Base-by-base conservation (phyloP, 768 basidiomycete genomes). In the Hygrophorus pudorinus region DNA sequence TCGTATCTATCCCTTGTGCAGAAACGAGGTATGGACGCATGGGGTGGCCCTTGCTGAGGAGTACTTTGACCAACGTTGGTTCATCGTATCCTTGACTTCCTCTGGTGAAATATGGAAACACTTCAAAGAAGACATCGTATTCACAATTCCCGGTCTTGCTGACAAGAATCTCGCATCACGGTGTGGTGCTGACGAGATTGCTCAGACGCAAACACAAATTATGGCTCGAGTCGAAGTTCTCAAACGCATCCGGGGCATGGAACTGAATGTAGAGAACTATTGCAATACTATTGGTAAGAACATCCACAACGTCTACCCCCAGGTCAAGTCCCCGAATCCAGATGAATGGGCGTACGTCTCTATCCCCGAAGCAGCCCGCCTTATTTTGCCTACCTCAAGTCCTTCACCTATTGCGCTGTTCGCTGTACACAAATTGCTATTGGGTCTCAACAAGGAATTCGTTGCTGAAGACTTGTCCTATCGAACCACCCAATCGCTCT, bases 201-300 rank as follows among this genome's bases (percentile, higher is more conserved):
- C 72, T 0, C 34, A 40, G 6, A 64, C 57, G 21, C 53, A 54
- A 12, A 50, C 51, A 4, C 62, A 82, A 47, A 58, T 72, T 38
- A 61, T 65, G 20, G 86, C 88, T 2, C 72, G 90, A 2, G 68
- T 86, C 3, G 68, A 76, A 42, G 71, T 82, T 14, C 67, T 87
- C 18, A 75, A 70, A 52, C 66, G 63, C n/a, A 53, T 90, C 16
- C 74, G 79, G 14, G 59, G 66, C 4, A 55, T 86, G 17, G 68
- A 75, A 44, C 67, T 65, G 31, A 59, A 61, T 1, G 57, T 79
- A 5, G 76, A 82, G 37, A 57, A 53, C 30, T 64, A 66, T 18
- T 54, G 53, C 45, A 58, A 61, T 32, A 47, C 56, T 13, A 52
- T 66, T 9, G 47, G 48, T 35, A 51, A 59, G 13, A 46, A 55